Evolutionary conservation across 441 rosid genomes (phyloP), one percentile per base, ranked within the genome.

Genomic region (Mallotus japonicus): DNA sequence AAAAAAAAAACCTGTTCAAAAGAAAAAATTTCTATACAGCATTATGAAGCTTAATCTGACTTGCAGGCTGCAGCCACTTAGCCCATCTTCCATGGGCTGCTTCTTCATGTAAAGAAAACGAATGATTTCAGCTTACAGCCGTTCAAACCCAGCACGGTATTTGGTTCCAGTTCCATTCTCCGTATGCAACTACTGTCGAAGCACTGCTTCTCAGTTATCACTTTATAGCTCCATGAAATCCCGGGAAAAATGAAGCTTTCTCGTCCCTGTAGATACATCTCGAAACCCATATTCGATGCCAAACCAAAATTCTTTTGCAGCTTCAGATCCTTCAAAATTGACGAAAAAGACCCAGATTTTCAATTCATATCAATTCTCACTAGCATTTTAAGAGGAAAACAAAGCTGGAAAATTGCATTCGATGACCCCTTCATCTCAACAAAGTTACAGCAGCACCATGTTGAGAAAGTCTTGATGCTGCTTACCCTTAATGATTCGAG

Each of bases 381-480:
- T 37, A 71, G 77, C 82, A 89, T 90, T 72, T 81, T 92, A 10
- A 79, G 88, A 22, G 93, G 94, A 56, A 90, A 75, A 60, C 83
- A 81, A 74, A 89, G 86, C 85, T 92, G 99, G 97, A 86, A 71
- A 65, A 42, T 78, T 32, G 92, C 90, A 19, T 65, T 95, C 70
- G 83, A 82, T 77, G 78, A 80, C 51, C 78, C 87, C 8, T 76
- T 73, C 28, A 73, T 90, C 50, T 67, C 82, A 0, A 58, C 67
- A 28, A 69, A 77, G 5, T 71, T 95, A 50, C 81, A 80, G 73
- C 80, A 88, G n/a, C 68, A 24, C 63, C 97, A 89, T 53, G 86
- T 95, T 10, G 99, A 95, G 79, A 73, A 78, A 68, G 76, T 92
- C 66, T 75, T 92, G 72, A 71, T 86, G 69, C 69, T 86, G 68